These are phyloP conservation scores for Plasmopara viticola DNA, from an alignment of 352 stramenopile genomes.

Conservation along the genomic window DNA sequence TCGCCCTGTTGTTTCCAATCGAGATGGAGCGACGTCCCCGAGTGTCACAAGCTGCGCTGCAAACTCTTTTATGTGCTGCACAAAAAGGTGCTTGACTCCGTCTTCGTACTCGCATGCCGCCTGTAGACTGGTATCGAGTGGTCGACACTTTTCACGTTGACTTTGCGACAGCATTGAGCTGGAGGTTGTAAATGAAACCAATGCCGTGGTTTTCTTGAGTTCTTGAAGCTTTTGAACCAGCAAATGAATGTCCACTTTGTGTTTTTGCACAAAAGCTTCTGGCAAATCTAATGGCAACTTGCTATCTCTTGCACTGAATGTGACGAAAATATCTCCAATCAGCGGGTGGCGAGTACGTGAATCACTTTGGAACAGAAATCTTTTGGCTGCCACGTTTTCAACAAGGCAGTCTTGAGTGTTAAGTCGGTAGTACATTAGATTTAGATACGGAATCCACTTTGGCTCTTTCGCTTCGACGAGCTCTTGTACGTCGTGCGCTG, in stretches of 20 bases:
- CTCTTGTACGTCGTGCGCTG: conserved; percentile 48
- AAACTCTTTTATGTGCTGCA: conserved; percentile 51
- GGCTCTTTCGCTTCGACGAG: conserved; percentile 31
- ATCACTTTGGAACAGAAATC: conserved; percentile 40
- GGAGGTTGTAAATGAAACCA: conserved; percentile 20
- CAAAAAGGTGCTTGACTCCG: conserved; percentile 47
- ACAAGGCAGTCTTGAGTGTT: conserved; percentile 17
- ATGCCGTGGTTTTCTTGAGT: conserved; percentile 45
- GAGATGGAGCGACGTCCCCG: conserved; percentile 31
- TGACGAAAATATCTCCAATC: conserved; percentile 56
- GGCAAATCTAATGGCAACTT: conserved; percentile 55
- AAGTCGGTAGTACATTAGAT: conserved; percentile 57
- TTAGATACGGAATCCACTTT: conserved; percentile 52
- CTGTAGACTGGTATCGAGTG: conserved; percentile 21
- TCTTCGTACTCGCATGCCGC: conserved; percentile 43
- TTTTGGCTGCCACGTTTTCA: conserved; percentile 39
- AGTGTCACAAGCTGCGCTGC: conserved; percentile 51
- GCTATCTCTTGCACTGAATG: conserved; percentile 41
- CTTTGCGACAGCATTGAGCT: conserved; percentile 12
- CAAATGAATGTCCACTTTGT: conserved; percentile 57
- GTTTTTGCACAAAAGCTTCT: conserved; percentile 60
- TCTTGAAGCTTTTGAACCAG: conserved; percentile 53
- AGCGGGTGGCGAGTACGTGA: conserved; percentile 10
- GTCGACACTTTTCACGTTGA: conserved; percentile 9
- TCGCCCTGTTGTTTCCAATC: conserved; percentile 5